Base-by-base conservation (phyloP, 352 stramenopile genomes). In the Pythium periplocum region DNA sequence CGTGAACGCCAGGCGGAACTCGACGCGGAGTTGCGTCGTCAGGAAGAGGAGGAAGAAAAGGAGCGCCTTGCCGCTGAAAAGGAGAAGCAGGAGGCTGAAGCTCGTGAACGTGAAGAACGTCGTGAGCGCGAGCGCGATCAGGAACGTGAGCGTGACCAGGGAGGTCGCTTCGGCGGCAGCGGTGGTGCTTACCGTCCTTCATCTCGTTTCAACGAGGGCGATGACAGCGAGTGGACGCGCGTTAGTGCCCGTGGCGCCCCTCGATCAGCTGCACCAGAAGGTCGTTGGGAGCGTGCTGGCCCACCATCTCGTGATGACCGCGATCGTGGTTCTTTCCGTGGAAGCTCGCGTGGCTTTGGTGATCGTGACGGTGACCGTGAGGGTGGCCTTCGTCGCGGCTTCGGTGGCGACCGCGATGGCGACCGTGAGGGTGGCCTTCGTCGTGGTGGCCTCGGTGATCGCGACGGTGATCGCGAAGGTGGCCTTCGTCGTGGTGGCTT, bases 181-280 rank as follows among this genome's bases (percentile, higher is more conserved):
- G 52, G 60, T 33, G 48, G 53, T 34, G 47, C 56, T 8, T 72
- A 70, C 61, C 67, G 67, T 42, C 55, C 64, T 7, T 57, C 61
- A 45, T 46, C 55, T 10, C 57, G 64, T 45, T 57, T 61, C 48
- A 54, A 45, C 44, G 74, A 86, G 17, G 68, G 34, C 38, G 71
- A 83, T 2, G 75, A 87, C n/a, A 64, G 76, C 34, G 78, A 82
- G 55, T 89, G 78, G 78, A 89, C 77, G 5, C 71, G 79, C 35
- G 78, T 89, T n/a, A 79, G 60, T 11, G 68, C 64, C 39, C 46
- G 65, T 8, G 49, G 57, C 37, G 54, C 67, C 26, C 49, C 47
- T 35, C 71, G 66, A 10, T 55, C 69, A 41, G 40, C 62, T 1
- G 76, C 74, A 9, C 74, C 76, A 4, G 76, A 86, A 54, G 72